Percentiles rank a stretch among this genome's conserved stretches.
Evolutionary conservation across 2,329 filamentous ascomycete genomes (phyloP).

Genomic region (Aureobasidium sp.): DNA sequence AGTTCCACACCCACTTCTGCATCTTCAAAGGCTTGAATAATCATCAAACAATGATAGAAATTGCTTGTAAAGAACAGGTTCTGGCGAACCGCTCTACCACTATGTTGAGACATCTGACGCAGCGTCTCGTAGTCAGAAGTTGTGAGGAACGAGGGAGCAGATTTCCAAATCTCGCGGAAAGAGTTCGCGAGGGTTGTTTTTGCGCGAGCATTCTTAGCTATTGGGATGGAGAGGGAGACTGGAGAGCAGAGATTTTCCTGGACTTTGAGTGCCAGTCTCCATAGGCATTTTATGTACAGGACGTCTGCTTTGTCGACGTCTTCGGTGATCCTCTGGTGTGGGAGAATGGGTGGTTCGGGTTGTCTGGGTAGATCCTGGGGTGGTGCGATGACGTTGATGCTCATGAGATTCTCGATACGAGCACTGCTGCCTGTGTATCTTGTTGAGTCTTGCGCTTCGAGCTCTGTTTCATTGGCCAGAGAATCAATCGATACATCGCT

Average conservation of each 20-base stretch:
- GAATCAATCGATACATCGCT: constrained; percentile 72
- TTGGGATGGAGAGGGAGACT: constrained; percentile 62
- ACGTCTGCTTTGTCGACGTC: constrained; percentile 25
- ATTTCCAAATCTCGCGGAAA: constrained; percentile 63
- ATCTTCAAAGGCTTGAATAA: constrained; percentile 64
- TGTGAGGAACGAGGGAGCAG: constrained; percentile 62
- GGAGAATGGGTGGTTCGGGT: constrained; percentile 22
- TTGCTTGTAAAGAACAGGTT: constrained; percentile 73
- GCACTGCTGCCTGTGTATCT: constrained; percentile 44
- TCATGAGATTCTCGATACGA: constrained; percentile 42
- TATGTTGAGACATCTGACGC: constrained; percentile 45
- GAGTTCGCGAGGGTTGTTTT: constrained; percentile 61
- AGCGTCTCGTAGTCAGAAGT: constrained; percentile 57
- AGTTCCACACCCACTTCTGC: constrained; percentile 39
- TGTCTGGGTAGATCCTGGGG: constrained; percentile 24
- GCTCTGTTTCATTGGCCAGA: constrained; percentile 57
- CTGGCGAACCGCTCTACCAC: constrained; percentile 61
- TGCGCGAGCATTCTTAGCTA: constrained; percentile 58
- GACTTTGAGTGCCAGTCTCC: constrained; percentile 69
- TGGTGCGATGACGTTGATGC: constrained; percentile 40
- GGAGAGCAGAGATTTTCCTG: constrained; percentile 70
- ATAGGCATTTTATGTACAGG: constrained; percentile 62
- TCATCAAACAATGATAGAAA: constrained; percentile 75
- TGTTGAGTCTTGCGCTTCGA: constrained; percentile 18
- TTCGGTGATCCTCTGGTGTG: constrained; percentile 26